Evolutionary conservation across 495 filamentous ascomycete genomes (phyloP).

Genomic region (Trichoderma reesei): DNA sequence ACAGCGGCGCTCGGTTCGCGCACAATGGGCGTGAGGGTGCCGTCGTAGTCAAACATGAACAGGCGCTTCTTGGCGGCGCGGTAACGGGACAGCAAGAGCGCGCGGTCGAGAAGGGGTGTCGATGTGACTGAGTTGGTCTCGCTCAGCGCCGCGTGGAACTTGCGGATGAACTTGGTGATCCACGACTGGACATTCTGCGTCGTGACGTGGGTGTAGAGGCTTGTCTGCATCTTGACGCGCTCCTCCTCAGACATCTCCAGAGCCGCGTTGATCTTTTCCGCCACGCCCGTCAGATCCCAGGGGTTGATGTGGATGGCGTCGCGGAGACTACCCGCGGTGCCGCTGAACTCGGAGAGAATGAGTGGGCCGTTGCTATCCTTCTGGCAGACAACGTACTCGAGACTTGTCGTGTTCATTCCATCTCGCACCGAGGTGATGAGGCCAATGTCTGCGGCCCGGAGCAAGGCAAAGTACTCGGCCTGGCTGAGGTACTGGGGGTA

Average conservation of each 20-base stretch:
- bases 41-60: slow-evolving; percentile 98
- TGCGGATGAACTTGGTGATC: slow-evolving; percentile 65
- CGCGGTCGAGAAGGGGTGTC: slow-evolving; percentile 71
- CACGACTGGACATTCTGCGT: slow-evolving; percentile 75
- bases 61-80: slow-evolving; percentile 60
- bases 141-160: slow-evolving; percentile 67
- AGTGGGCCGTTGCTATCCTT: slow-evolving; percentile 72
- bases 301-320: slow-evolving; percentile 91
- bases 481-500: slow-evolving; percentile 81
- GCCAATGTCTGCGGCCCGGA: slow-evolving; percentile 78
- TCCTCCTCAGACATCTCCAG: slow-evolving; percentile 58
- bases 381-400: slow-evolving; percentile 90
- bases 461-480: slow-evolving; percentile 83
- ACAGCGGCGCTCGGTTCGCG: slow-evolving; percentile 78
- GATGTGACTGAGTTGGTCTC: slow-evolving; percentile 62
- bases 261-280: slow-evolving; percentile 66
- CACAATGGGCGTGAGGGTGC: slow-evolving; percentile 94
- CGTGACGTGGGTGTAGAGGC: slow-evolving; percentile 73
- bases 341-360: slow-evolving; percentile 92
- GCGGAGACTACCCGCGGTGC: slow-evolving; percentile 75
- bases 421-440: slow-evolving; percentile 88
- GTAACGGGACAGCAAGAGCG: slow-evolving; percentile 60
- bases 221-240: slow-evolving; percentile 46
- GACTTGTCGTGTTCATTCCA: slow-evolving; percentile 92
- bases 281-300: slow-evolving; percentile 76